phyloP scores from a whole-genome alignment of 2,329 filamentous ascomycete species.

The Microascus cirrosus region DNA sequence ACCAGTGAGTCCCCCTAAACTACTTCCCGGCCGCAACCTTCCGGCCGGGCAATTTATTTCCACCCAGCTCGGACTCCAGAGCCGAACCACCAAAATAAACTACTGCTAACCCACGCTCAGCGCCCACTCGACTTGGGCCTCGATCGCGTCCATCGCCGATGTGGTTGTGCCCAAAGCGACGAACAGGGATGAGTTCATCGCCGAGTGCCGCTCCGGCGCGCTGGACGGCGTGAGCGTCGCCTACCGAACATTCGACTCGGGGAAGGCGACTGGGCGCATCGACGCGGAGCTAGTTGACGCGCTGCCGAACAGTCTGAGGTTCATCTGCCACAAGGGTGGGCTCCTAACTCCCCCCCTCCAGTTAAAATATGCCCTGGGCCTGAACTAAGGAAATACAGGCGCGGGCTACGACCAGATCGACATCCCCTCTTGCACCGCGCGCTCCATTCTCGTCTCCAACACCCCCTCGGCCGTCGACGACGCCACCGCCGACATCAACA shows the following conservation, averaged over 20 bases:
- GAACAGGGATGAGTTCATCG: slow-evolving; percentile 55
- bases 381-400: slow-evolving; percentile 29
- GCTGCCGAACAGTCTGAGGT: slow-evolving; percentile 41
- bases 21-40: not conserved
- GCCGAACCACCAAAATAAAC: not conserved
- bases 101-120: slow-evolving; percentile 21
- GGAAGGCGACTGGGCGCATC: slow-evolving; percentile 53
- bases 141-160: slow-evolving; percentile 51
- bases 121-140: slow-evolving; percentile 54
- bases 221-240: slow-evolving; percentile 54
- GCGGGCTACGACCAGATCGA: slow-evolving; percentile 82
- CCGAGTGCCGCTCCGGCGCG: slow-evolving; percentile 52
- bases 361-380: not conserved
- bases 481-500: slow-evolving; percentile 68
- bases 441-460: slow-evolving; percentile 63
- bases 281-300: slow-evolving; percentile 58
- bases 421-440: slow-evolving; percentile 56
- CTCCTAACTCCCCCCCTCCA: not conserved
- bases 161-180: slow-evolving; percentile 50
- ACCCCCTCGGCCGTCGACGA: slow-evolving; percentile 74
- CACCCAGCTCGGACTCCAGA: not conserved
- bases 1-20: slow-evolving; percentile 19
- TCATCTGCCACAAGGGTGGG: slow-evolving; percentile 50
- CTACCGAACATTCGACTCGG: slow-evolving; percentile 62
- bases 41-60: not conserved